These are phyloP conservation scores for Excoecaria cochinchinensis DNA, from an alignment of 345 rosid genomes.

Conservation along the genomic window DNA sequence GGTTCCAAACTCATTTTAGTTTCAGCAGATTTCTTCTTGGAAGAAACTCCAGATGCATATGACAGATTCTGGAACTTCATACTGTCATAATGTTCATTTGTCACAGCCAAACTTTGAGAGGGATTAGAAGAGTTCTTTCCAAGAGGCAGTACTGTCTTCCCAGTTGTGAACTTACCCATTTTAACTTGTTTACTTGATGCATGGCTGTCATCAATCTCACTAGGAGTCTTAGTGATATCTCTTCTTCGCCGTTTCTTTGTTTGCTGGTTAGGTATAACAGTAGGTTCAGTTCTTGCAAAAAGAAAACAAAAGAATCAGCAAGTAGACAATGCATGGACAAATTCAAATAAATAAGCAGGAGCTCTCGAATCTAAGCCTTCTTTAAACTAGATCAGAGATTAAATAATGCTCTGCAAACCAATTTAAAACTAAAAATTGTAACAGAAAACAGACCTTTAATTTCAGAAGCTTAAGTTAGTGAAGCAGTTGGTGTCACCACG, in stretches of 20 bases:
- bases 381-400: not conserved
- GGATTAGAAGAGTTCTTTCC: constrained; percentile 34
- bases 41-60: constrained; percentile 39
- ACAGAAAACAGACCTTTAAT: not conserved
- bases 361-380: not conserved
- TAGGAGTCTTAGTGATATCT: constrained; percentile 49
- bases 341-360: not conserved
- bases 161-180: constrained; percentile 42
- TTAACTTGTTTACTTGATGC: constrained; percentile 55
- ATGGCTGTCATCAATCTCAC: constrained; percentile 49
- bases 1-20: constrained; percentile 41
- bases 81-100: constrained; percentile 34
- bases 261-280: constrained; percentile 51
- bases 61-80: constrained; percentile 44
- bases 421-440: not conserved
- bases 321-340: not conserved
- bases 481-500: not conserved
- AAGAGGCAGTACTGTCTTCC: constrained; percentile 35
- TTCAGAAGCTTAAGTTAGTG: not conserved
- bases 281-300: constrained; percentile 54
- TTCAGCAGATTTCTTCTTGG: constrained; percentile 59
- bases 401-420: not conserved
- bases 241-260: constrained; percentile 82
- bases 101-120: constrained; percentile 35
- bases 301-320: constrained; percentile 23